These are phyloP conservation scores for Gossypioides kirkii DNA, from an alignment of 345 rosid species.

Conservation along the genomic window DNA sequence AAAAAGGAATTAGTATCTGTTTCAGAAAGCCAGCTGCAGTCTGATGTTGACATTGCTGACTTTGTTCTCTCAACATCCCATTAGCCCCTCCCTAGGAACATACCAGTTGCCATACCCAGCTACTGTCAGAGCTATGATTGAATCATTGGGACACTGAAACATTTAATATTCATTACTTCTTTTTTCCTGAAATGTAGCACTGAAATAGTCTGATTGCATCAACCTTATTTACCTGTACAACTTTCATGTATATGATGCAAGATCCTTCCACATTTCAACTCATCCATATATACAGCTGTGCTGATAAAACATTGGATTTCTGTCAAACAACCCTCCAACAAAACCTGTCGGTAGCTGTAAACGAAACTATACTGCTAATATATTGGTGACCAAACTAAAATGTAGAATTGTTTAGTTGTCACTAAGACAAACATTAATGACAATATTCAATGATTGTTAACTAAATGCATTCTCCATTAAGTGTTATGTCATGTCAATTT, in stretches of 20 bases:
- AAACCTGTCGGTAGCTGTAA: neutral
- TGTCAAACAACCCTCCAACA: neutral
- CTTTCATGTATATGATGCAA: neutral
- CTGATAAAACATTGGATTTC: neutral
- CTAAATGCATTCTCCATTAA: neutral
- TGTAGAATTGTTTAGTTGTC: neutral
- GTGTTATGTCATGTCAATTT: neutral
- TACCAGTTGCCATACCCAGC: slow-evolving; percentile 8
- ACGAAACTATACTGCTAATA: neutral
- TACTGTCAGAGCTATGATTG: slow-evolving; percentile 8
- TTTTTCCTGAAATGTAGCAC: neutral
- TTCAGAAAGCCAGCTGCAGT: neutral
- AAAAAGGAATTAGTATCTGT: neutral
- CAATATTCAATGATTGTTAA: slow-evolving; percentile 1
- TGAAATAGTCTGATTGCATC: neutral
- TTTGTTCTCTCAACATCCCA: slow-evolving; percentile 1
- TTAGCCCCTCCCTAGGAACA: neutral
- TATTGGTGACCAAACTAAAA: neutral
- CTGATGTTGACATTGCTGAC: slow-evolving; percentile 6
- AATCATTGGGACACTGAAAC: slow-evolving; percentile 9
- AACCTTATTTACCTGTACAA: neutral
- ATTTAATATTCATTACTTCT: neutral
- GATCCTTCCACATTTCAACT: neutral
- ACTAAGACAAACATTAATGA: neutral
- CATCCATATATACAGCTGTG: neutral